These are phyloP conservation scores for Elsinoe australis DNA, from an alignment of 2,329 filamentous ascomycete species.

Conservation along the genomic window DNA sequence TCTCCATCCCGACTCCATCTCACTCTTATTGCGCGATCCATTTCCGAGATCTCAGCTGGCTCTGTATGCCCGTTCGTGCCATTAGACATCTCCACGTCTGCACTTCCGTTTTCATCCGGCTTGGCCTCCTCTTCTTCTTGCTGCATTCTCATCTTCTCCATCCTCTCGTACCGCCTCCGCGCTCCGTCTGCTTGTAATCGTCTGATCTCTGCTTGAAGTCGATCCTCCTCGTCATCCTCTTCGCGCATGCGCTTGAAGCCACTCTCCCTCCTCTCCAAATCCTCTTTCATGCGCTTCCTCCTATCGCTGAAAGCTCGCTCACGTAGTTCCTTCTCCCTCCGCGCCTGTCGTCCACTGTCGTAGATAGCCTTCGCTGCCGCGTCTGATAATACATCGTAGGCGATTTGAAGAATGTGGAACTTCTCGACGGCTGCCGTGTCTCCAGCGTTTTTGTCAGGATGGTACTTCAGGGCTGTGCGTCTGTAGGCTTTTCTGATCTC, in stretches of 20 bases:
- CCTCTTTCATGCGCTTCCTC: conserved; percentile 71
- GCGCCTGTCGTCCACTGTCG: conserved; percentile 66
- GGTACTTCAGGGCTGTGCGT: conserved; percentile 78
- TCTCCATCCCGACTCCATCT: conserved; percentile 46
- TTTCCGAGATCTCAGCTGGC: conserved; percentile 39
- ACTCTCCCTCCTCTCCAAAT: conserved; percentile 70
- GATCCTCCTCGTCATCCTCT: conserved; percentile 47
- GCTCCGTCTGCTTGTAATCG: conserved; percentile 42
- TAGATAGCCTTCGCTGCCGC: conserved; percentile 65
- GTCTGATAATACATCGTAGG: conserved; percentile 75
- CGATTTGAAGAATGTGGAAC: conserved; percentile 78
- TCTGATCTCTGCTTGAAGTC: conserved; percentile 47
- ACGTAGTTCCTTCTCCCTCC: conserved; percentile 60
- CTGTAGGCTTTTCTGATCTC: conserved; percentile 79
- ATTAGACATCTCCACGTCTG: conserved; percentile 14
- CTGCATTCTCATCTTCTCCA: conserved; percentile 47
- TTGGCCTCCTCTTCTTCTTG: conserved; percentile 44
- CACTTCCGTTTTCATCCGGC: conserved; percentile 34
- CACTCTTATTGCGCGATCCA: conserved; percentile 52
- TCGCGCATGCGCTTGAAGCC: conserved; percentile 40
- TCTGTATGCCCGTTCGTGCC: background rate
- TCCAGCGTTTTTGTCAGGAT: conserved; percentile 81
- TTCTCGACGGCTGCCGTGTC: conserved; percentile 58
- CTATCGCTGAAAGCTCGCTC: conserved; percentile 65
- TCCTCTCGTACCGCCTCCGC: conserved; percentile 48